Base-by-base conservation (phyloP, 108 stramenopile genomes). In the Hondaea fermentalgiana region DNA sequence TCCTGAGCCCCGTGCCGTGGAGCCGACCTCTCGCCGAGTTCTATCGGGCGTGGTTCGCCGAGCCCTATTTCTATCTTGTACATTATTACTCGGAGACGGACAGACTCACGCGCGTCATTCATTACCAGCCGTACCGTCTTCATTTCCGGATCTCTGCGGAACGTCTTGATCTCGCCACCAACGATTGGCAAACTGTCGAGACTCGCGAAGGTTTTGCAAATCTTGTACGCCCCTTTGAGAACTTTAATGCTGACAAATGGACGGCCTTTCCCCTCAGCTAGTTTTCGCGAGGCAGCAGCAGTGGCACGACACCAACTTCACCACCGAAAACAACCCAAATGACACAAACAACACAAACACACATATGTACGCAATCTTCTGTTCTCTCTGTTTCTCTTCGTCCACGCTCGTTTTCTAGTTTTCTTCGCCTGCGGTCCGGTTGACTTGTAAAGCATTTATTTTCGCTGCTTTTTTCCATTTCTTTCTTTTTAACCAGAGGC, bases 11-110 rank as follows among this genome's bases (percentile, higher is more conserved):
- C 5, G 72, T 83, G 21, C 72, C 72, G 16, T 83, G 72, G 72
- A 83, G 72, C 49, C 72, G 72, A 5, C 72, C 72, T 8, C 72
- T 83, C 5, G 72, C 72, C n/a, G 72, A 45, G 47, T 51, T 14
- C 25, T 83, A 83, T 51, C 72, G 49, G 14, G 72, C 72, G 10
- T 83, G 72, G 72, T 83, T 83, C 49, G 44, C 72, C 23, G 72
- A 51, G 49, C 72, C 72, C 12, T 45, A 45, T 21, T 51, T 83
- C 21, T 51, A 21, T 5, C 72, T 83, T 45, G 72, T 83, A 51
- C 72, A 83, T 1, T 83, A 83, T 28, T 83, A 83, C 49, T 83
- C 72, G 23, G 72, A 83, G 47, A 83, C 72, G 23, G 72, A 83
- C 23, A 8, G 72, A 16, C 72, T 83, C 49, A 51, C 44, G 44